Evolutionary conservation across 2,329 filamentous ascomycete genomes (phyloP), one percentile per base, ranked within the genome.

Genomic region (Colletotrichum falcatum): DNA sequence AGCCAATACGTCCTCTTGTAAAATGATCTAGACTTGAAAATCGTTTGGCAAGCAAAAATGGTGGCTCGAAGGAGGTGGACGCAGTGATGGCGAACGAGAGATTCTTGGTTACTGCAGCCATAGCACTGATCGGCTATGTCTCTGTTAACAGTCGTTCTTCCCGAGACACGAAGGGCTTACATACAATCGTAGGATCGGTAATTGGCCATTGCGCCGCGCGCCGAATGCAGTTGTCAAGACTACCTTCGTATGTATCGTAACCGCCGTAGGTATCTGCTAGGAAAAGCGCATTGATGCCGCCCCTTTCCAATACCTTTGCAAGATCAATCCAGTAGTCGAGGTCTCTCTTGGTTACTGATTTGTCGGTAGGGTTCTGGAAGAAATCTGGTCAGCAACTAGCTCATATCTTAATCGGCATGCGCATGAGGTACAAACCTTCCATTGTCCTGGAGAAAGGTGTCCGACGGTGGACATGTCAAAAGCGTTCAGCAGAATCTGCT

Each of bases 51-150:
- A 91, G 79, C 1, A 90, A 77, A 68, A 89, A 91, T 0, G 89
- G 89, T 0, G 87, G 86, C 71, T 91, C 88, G 67, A 90, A 91
- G 0, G 87, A 87, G 2, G 89, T 91, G 0, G 87, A 89, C 0
- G 88, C 87, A 0, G 89, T 91, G 70, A 92, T 89, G 1, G 85
- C 89, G 73, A 91, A 91, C 0, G 84, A 82, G 3, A 91, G 80
- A 61, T 89, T 89, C 78, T 89, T 90, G 0, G 89, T 91, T 37
- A 90, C 89, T 0, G 89, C 88, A 3, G 89, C 89, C 89, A 91
- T 91, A 39, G 89, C 89, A 3, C 85, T 85, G 65, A 91, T 89
- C 3, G 88, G 87, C 86, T 89, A 23, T 26, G 44, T 26, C 28
- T 9, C 37, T 5, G 51, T 59, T 6, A 54, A 20, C 28, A 9